Evolutionary conservation across 345 rosid genomes (phyloP).

Genomic region (Bruguiera sexangula): DNA sequence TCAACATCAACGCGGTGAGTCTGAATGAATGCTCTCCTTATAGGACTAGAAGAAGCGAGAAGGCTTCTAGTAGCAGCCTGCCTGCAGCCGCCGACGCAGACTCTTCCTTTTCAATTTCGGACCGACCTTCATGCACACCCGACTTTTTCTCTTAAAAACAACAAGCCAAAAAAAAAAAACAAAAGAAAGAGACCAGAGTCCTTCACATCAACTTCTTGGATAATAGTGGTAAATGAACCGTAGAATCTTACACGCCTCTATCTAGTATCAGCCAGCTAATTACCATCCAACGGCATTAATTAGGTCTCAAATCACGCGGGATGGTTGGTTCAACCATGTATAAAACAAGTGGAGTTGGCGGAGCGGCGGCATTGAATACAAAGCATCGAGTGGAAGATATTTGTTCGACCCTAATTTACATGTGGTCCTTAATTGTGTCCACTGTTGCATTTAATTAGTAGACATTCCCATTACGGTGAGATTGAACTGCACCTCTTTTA

Average conservation of each 20-base stretch:
- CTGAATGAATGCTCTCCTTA: no score
- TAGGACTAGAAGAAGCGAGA: no score
- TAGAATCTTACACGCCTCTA: no score
- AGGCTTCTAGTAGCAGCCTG: constrained; percentile 16
- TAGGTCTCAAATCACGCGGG: constrained; percentile 10
- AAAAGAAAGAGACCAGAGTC: background rate
- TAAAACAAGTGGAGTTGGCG: constrained; percentile 1
- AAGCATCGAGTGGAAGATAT: constrained; percentile 5
- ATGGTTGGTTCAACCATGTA: no score
- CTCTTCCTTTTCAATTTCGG: background rate
- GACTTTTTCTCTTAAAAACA: background rate
- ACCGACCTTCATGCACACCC: constrained; percentile 9
- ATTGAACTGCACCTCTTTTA: no score
- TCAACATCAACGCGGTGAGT: constrained; percentile 11
- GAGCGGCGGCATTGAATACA: background rate
- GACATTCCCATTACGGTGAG: no score
- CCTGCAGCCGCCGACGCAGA: constrained; percentile 9
- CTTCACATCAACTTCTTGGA: background rate
- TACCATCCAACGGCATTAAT: no score
- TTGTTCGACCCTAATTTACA: background rate
- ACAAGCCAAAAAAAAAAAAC: background rate
- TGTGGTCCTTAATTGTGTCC: background rate
- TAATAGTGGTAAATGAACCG: background rate
- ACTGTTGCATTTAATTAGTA: no score
- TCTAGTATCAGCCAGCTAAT: no score